Conservation (phyloP, 495 filamentous ascomycete species). For the Hypoxylon fuscum region DNA sequence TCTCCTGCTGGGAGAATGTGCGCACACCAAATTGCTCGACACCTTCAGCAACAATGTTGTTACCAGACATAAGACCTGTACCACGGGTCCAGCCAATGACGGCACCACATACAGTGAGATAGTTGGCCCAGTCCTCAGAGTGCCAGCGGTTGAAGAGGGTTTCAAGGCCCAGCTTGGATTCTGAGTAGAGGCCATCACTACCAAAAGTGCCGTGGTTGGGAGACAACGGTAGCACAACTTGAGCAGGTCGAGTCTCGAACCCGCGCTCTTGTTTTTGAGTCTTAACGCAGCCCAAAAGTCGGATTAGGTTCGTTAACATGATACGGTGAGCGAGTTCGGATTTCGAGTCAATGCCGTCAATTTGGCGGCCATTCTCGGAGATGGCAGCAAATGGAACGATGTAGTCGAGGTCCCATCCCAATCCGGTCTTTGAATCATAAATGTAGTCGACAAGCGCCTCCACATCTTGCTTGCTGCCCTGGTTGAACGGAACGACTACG, state of each 20-base stretch:
- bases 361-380: slow-evolving; percentile 96
- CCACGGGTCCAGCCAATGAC: slow-evolving; percentile 99
- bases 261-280: slow-evolving; percentile 84
- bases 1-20: slow-evolving; percentile 98
- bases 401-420: slow-evolving; percentile 98
- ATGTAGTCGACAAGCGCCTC: slow-evolving; percentile 94
- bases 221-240: slow-evolving; percentile 94
- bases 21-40: slow-evolving; percentile 96
- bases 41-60: slow-evolving; percentile 97
- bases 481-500: slow-evolving; percentile 98
- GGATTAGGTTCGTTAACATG: slow-evolving; percentile 97
- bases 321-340: slow-evolving; percentile 98
- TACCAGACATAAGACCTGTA: slow-evolving; percentile 96
- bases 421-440: slow-evolving; percentile 94
- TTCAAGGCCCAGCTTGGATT: slow-evolving; percentile 96
- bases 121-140: slow-evolving; percentile 96
- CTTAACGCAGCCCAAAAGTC: slow-evolving; percentile 91
- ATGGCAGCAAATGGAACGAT: slow-evolving; percentile 98
- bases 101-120: slow-evolving; percentile 97
- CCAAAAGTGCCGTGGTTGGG: slow-evolving; percentile 99
- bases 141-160: slow-evolving; percentile 99
- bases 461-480: slow-evolving; percentile 97
- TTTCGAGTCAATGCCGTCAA: slow-evolving; percentile 96
- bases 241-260: slow-evolving; percentile 93
- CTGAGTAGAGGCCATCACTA: slow-evolving; percentile 96